Conservation (phyloP, 768 basidiomycete genomes). For the Boletellus ananas region DNA sequence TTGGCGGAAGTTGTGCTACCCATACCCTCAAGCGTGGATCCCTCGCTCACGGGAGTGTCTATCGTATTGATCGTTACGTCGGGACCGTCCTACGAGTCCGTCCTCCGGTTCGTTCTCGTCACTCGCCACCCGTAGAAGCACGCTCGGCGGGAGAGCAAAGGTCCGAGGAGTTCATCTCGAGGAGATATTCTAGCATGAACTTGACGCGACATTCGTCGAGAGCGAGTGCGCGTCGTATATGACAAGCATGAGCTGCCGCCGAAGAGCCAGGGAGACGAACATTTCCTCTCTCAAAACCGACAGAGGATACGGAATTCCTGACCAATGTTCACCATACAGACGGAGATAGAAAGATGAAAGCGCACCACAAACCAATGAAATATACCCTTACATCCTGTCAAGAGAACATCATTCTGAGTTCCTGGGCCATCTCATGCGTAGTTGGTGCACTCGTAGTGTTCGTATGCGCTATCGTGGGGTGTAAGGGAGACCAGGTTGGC, state of each 20-base stretch:
- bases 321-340: neutral
- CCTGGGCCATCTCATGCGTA: constrained; percentile 14
- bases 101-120: neutral
- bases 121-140: constrained; percentile 17
- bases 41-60: neutral
- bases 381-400: constrained; percentile 41
- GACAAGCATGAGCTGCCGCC: constrained; percentile 49
- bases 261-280: constrained; percentile 51
- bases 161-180: constrained; percentile 25
- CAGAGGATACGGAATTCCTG: constrained; percentile 66
- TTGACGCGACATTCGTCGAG: constrained; percentile 58
- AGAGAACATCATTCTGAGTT: constrained; percentile 44
- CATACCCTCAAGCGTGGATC: constrained; percentile 1
- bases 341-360: neutral
- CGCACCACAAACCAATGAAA: constrained; percentile 51
- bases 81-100: neutral
- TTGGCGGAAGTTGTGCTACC: neutral
- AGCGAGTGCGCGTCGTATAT: constrained; percentile 60
- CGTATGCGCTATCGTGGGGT: constrained; percentile 11
- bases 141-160: constrained; percentile 14
- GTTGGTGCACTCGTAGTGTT: constrained; percentile 14
- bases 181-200: constrained; percentile 44
- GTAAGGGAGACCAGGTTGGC: neutral
- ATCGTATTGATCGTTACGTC: neutral
- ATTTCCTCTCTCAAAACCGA: constrained; percentile 46